These are phyloP conservation scores for Starmerella etchellsii DNA, from an alignment of 805 yeast species.

Conservation along the genomic window DNA sequence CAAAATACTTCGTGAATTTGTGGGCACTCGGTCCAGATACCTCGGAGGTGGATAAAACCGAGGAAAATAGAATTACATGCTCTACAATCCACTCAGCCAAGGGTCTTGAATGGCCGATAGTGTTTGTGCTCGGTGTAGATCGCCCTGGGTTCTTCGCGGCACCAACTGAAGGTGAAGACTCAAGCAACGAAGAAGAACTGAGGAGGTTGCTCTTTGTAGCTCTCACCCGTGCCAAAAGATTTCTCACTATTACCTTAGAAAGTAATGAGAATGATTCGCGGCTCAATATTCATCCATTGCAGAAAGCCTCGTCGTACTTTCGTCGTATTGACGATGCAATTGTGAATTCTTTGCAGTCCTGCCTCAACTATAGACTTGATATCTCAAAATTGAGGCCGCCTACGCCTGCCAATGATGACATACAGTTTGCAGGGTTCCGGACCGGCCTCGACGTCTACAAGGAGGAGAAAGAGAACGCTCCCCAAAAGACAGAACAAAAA, in stretches of 20 bases:
- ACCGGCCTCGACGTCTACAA: neutral
- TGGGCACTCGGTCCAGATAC: constrained; percentile 18
- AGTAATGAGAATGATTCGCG: neutral
- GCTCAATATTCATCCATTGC: neutral
- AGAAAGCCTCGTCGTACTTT: neutral
- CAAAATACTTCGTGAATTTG: constrained; percentile 14
- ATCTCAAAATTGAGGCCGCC: too few species aligned
- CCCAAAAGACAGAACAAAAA: neutral
- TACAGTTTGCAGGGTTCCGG: too few species aligned
- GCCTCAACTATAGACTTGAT: neutral
- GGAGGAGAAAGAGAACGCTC: neutral
- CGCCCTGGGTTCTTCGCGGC: neutral
- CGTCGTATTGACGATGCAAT: neutral
- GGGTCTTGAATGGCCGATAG: constrained; percentile 93
- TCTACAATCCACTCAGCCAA: constrained; percentile 88
- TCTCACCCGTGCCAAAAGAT: constrained; percentile 61
- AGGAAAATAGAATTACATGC: constrained; percentile 31
- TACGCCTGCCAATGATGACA: too few species aligned
- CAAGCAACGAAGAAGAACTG: constrained; percentile 49
- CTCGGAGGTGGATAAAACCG: constrained; percentile 2
- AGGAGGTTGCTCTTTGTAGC: constrained; percentile 81
- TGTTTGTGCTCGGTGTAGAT: constrained; percentile 52
- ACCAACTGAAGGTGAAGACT: constrained; percentile 1
- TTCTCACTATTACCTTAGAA: constrained; percentile 32
- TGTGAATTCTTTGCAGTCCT: neutral